Evolutionary conservation across 768 basidiomycete genomes (phyloP), one percentile per base, ranked within the genome.

Genomic region (Sistotremastrum niveocremeum): DNA sequence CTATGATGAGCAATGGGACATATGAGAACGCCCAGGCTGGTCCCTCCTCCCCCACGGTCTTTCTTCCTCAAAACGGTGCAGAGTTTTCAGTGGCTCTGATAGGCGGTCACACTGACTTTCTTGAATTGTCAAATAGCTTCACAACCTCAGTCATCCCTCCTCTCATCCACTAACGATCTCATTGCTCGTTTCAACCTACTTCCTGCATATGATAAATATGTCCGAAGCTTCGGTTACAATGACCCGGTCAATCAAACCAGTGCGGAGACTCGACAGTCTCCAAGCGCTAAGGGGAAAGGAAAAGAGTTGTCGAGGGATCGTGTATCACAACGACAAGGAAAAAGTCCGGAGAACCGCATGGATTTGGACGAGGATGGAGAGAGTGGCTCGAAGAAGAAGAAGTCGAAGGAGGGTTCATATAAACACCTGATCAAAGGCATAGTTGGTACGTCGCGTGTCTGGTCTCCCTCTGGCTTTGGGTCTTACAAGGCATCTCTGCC

Each of bases 171-270:
- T 1, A 76, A 88, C 56, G 85, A 88, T 63, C 76, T 88, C 44
- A 69, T 88, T 46, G 67, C 73, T 39, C 78, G 79, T 49, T 84
- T 88, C 55, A 67, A 73, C 42, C 74, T 88, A 31, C 70, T 78
- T 42, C 54, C 77, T 7, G 77, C 82, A n/a, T 88, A 88, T 59
- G 79, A 86, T 65, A 82, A 79, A 56, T 81, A 87, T 55, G 85
- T 87, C 43, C 71, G 79, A n/a, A 72, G 76, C 7, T 63, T 62
- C 32, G 62, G 62, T 48, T 57, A 60, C 29, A 53, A 49, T 32
- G 57, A 43, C 41, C 33, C n/a, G 20, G 7, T n/a, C 28, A 55
- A 39, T 58, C 57, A 20, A 41, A 50, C 34, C 53, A 46, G 40
- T 41, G 42, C 30, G 42, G 12, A 37, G 12, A 11, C 42, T 7